These are phyloP conservation scores for Fusarium buharicum DNA, from an alignment of 2,329 filamentous ascomycete species.

Conservation along the genomic window DNA sequence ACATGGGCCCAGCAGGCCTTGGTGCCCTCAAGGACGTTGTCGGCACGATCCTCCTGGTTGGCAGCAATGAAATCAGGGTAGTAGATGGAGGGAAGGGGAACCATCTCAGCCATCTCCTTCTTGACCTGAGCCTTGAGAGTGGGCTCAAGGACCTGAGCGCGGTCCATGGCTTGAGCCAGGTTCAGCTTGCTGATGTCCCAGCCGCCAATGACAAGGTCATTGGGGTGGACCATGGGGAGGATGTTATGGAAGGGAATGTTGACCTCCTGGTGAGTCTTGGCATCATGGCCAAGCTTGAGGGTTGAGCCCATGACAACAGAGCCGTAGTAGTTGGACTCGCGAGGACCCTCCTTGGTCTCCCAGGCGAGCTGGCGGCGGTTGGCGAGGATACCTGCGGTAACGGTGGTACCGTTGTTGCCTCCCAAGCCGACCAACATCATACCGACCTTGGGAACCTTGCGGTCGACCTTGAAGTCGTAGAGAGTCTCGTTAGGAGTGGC, in stretches of 20 bases:
- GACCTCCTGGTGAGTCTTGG: constrained; percentile 85
- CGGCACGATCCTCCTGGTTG: constrained; percentile 96
- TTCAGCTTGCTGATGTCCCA: constrained; percentile 98
- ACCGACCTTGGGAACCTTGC: constrained; percentile 90
- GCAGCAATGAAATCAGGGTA: constrained; percentile 99
- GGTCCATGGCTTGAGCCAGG: constrained; percentile 92
- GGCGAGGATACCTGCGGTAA: constrained; percentile 96
- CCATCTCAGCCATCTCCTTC: constrained; percentile 92
- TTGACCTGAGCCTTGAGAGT: constrained; percentile 87
- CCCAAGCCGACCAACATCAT: constrained; percentile 98
- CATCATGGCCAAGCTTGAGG: constrained; percentile 92
- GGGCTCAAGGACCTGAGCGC: constrained; percentile 94
- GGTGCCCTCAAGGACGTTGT: constrained; percentile 85
- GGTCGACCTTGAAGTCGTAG: constrained; percentile 98
- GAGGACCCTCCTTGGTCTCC: constrained; percentile 92
- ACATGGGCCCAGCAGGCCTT: constrained; percentile 90
- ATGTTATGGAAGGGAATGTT: constrained; percentile 96
- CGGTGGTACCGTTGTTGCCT: constrained; percentile 97
- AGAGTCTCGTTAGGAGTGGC: constrained; percentile 87
- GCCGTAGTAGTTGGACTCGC: constrained; percentile 95
- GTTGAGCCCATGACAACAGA: constrained; percentile 98
- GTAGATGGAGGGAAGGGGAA: constrained; percentile 93
- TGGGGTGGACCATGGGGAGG: constrained; percentile 96
- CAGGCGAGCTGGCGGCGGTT: constrained; percentile 87
- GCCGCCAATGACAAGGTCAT: constrained; percentile 92